Base-by-base conservation (phyloP, 2,329 filamentous ascomycete genomes). In the Penicillium sclerotigenum region DNA sequence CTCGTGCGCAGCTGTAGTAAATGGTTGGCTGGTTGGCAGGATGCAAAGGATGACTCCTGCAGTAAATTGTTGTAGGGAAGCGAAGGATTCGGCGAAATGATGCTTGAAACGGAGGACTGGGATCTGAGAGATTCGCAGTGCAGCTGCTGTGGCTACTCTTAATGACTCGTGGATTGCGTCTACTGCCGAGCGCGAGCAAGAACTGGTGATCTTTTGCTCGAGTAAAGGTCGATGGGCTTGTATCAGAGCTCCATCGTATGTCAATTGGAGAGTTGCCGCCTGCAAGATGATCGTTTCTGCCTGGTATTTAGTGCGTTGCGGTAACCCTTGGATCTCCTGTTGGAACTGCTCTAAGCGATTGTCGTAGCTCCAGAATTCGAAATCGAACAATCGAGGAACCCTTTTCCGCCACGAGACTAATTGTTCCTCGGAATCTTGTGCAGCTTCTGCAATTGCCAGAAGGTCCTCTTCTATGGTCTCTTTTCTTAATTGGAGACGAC, bases 41-140 rank as follows among this genome's bases (percentile, higher is more conserved):
- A 71, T 66, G 58, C 68, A 71, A 8, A 71, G 61, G 18, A 66
- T 65, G 14, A 64, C 58, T 1, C 64, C 64, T 8, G 64, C 63
- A 9, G 60, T 63, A 46, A 65, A 66, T 29, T 59, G 57, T 24
- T 64, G 60, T 34, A 64, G 49, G 14, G 63, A 58, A 28, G 52
- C 56, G 29, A 66, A 64, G 8, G 63, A 65, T 42, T 55, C 59
- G 8, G 58, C 61, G 28, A 71, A 65, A 29, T 71, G 64, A 20
- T 63, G 56, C 45, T 66, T 59, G 47, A 71, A 68, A 24, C 61
- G 54, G 43, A 58, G 57, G 11, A 70, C 62, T 0, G 67, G 66
- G 5, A 65, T 58, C 13, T 60, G 61, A 16, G 68, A 71, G 47
- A 70, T 70, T 13, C 67, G 65, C 16, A 71, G 57, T 10, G 68